phyloP scores from a whole-genome alignment of 495 filamentous ascomycete genomes.

The Aspergillus diversus region DNA sequence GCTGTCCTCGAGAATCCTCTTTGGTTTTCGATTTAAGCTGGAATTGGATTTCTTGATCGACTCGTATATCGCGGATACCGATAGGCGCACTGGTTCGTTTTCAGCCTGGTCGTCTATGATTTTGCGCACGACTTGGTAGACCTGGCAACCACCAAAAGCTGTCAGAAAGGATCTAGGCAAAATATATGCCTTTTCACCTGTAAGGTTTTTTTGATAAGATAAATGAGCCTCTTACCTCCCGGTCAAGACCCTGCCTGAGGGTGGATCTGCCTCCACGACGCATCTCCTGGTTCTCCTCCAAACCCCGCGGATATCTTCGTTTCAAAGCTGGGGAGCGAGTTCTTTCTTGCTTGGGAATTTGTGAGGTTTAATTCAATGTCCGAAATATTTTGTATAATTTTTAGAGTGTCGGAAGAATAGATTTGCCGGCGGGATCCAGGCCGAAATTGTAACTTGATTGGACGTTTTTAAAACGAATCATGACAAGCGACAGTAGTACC shows the following conservation, averaged over 20 bases:
- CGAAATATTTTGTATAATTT: conserved; percentile 27
- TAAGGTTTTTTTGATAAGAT: background rate
- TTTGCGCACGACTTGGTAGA: conserved; percentile 78
- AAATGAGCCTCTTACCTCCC: conserved; percentile 46
- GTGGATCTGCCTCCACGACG: conserved; percentile 49
- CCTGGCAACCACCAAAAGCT: conserved; percentile 36
- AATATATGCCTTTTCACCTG: no score
- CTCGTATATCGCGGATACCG: conserved; percentile 69
- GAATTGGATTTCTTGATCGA: conserved; percentile 83
- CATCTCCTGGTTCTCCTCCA: conserved; percentile 22
- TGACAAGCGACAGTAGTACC: background rate
- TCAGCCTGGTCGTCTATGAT: conserved; percentile 65
- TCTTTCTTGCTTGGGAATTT: background rate
- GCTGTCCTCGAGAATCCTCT: conserved; percentile 78
- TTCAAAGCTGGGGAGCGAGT: background rate
- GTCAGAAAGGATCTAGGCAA: conserved; percentile 10
- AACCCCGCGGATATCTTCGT: background rate
- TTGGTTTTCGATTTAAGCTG: conserved; percentile 76
- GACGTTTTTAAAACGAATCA: background rate
- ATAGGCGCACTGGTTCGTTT: conserved; percentile 50
- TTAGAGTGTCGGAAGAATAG: conserved; percentile 24
- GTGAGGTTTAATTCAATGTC: background rate
- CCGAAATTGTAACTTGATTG: conserved; percentile 1
- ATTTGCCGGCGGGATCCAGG: conserved; percentile 23
- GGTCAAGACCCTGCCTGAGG: conserved; percentile 57